Evolutionary conservation across 2,329 filamentous ascomycete genomes (phyloP).

Genomic region (Trichoderma atroviride): DNA sequence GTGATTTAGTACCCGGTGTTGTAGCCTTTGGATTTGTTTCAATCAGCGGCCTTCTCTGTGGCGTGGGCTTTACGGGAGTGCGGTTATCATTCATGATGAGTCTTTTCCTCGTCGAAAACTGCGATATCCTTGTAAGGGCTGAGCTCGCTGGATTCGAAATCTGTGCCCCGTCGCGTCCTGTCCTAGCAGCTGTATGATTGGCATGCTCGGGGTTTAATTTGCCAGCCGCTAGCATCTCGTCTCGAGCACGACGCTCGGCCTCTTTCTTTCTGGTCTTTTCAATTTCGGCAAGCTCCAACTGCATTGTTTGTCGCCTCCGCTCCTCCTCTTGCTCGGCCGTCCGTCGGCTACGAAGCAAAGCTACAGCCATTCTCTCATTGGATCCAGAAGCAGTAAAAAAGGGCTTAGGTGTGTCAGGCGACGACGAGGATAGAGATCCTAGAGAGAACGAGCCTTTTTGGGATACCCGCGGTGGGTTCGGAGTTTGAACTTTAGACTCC

Average conservation of each 20-base stretch:
- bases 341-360: constrained; percentile 41
- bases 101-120: neutral
- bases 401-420: constrained; percentile 31
- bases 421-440: neutral
- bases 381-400: constrained; percentile 46
- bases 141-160: neutral
- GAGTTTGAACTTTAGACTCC: constrained; percentile 14
- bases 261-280: constrained; percentile 1
- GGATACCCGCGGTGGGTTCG: neutral
- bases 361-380: constrained; percentile 40
- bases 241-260: neutral
- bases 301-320: constrained; percentile 34
- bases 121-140: neutral
- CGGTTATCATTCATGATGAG: neutral
- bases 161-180: neutral
- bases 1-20: neutral
- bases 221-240: neutral
- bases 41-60: neutral
- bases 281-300: constrained; percentile 29
- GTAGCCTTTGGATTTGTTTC: neutral
- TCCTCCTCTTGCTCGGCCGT: constrained; percentile 39
- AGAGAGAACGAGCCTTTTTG: neutral
- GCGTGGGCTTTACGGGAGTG: neutral
- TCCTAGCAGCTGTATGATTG: neutral
- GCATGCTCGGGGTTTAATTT: neutral